These are phyloP conservation scores for Saccharomycopsis sp. DNA, from an alignment of 805 yeast species.

Conservation along the genomic window DNA sequence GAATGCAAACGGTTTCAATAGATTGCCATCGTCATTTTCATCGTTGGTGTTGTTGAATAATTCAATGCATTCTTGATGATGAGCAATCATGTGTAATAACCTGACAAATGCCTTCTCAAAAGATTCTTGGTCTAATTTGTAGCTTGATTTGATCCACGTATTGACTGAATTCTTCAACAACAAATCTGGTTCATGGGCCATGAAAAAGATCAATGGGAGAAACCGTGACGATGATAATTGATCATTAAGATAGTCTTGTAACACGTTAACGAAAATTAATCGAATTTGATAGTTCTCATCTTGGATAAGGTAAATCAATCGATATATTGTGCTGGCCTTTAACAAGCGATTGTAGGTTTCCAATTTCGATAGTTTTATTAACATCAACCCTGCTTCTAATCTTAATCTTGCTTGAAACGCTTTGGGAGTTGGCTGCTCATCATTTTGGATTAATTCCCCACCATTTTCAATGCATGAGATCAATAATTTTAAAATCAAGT, in stretches of 20 bases:
- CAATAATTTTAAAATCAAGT: conserved; percentile 61
- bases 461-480: conserved; percentile 62
- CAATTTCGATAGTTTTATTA: conserved; percentile 57
- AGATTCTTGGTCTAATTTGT: conserved; percentile 37
- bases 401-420: conserved; percentile 55
- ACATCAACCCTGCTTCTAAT: conserved; percentile 56
- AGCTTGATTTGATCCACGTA: conserved; percentile 68
- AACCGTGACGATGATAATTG: conserved; percentile 51
- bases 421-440: conserved; percentile 54
- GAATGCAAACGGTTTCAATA: conserved; percentile 40
- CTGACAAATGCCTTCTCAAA: conserved; percentile 66
- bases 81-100: conserved; percentile 63
- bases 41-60: conserved; percentile 26
- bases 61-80: conserved; percentile 58
- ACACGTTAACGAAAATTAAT: conserved; percentile 37
- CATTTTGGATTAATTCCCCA: conserved; percentile 61
- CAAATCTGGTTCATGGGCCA: conserved; percentile 67
- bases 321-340: conserved; percentile 43
- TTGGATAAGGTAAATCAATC: conserved; percentile 52
- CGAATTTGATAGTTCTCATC: conserved; percentile 62
- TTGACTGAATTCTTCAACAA: conserved; percentile 42
- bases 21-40: conserved; percentile 22
- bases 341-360: conserved; percentile 48
- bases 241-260: conserved; percentile 45
- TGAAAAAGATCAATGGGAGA: conserved; percentile 59